Percentiles rank a stretch among this genome's conserved stretches.
Conservation (phyloP, 345 rosid genomes). For the Bruguiera gymnorhiza region DNA sequence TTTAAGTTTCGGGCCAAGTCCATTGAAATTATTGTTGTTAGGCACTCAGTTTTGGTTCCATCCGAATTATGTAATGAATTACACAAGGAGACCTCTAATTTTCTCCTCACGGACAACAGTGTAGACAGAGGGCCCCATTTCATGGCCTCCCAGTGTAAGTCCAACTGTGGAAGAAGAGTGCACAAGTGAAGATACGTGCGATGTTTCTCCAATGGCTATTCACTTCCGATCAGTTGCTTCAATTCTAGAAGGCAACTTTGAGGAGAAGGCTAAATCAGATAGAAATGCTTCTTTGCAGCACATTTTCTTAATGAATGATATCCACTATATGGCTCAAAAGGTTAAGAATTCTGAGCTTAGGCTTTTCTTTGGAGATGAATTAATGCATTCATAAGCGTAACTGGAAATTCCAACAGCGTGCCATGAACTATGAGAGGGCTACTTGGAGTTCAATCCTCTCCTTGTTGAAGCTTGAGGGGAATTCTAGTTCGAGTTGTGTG, state of each 20-base stretch:
- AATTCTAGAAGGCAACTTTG: slow-evolving; percentile 62
- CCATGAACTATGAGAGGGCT: slow-evolving; percentile 61
- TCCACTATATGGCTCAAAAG: slow-evolving; percentile 83
- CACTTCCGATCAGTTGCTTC: slow-evolving; percentile 56
- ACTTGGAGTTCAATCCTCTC: slow-evolving; percentile 72
- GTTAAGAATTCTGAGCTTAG: slow-evolving; percentile 64
- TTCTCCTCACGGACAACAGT: slow-evolving; percentile 51
- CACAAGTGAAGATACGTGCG: slow-evolving; percentile 21
- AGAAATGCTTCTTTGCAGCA: slow-evolving; percentile 60
- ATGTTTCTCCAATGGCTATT: slow-evolving; percentile 39
- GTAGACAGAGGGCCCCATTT: slow-evolving; percentile 22
- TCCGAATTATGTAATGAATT: slow-evolving; percentile 81
- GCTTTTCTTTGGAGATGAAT: slow-evolving; percentile 55
- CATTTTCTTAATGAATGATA: slow-evolving; percentile 77
- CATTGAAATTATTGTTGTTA: no score
- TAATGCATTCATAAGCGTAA: slow-evolving; percentile 67
- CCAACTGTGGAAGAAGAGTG: slow-evolving; percentile 41
- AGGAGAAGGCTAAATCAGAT: slow-evolving; percentile 60
- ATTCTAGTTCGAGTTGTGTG: slow-evolving; percentile 39
- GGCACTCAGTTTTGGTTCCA: slow-evolving; percentile 23
- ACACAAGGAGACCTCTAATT: slow-evolving; percentile 51
- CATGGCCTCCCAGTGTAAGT: slow-evolving; percentile 35
- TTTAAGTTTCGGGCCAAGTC: no score
- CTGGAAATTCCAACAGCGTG: slow-evolving; percentile 76
- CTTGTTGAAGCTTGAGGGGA: slow-evolving; percentile 61